phyloP scores from a whole-genome alignment of 371 early-diverging fungal genomes.

The Capillidium rhysosporum region DNA sequence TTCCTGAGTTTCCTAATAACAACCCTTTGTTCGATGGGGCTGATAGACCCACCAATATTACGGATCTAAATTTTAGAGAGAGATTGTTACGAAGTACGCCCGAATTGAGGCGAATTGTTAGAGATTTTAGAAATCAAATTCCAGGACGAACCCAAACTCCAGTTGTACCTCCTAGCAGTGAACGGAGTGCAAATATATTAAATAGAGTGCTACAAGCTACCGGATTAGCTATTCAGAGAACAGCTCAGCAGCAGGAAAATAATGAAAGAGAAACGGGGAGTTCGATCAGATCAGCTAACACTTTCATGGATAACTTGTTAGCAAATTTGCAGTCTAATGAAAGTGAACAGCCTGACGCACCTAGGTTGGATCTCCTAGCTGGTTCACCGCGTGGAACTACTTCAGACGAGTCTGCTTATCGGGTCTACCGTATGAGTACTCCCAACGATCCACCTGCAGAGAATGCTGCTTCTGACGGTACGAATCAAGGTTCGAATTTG shows the following conservation, averaged over 20 bases:
- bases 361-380: neutral
- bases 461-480: neutral
- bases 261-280: neutral
- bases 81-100: no score
- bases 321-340: neutral
- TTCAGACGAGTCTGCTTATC: neutral
- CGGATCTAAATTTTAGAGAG: no score
- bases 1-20: no score
- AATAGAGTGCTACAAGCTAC: neutral
- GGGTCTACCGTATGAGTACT: slow-evolving; percentile 6
- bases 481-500: slow-evolving; percentile 1
- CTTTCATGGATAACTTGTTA: slow-evolving; percentile 4
- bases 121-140: neutral
- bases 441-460: slow-evolving; percentile 3
- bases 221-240: neutral
- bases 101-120: neutral
- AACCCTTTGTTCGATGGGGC: no score
- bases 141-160: neutral
- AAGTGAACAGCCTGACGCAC: neutral
- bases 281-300: neutral
- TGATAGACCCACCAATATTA: no score
- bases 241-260: neutral
- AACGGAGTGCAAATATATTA: neutral
- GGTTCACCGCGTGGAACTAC: neutral
- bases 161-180: neutral